Evolutionary conservation across 371 early-diverging fungal species (phyloP).

Genomic region (Mucor plumbeus): DNA sequence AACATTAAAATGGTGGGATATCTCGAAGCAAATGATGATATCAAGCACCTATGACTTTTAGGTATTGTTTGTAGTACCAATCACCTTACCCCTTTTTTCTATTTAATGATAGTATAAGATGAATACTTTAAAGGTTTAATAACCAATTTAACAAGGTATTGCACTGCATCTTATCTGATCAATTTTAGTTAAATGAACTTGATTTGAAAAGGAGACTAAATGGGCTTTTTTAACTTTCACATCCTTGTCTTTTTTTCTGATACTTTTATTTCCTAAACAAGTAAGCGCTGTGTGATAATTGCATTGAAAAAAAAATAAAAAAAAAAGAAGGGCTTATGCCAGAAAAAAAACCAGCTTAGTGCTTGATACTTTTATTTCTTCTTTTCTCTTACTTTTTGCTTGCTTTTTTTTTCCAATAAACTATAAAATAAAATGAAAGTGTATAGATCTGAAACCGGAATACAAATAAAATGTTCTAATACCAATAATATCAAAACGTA

Average conservation of each 20-base stretch:
- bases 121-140: no score
- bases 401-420: neutral
- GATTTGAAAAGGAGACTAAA: neutral
- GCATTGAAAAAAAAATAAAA: neutral
- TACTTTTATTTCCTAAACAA: constrained; percentile 4
- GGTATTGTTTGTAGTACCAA: neutral
- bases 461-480: constrained; percentile 43
- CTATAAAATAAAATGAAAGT: constrained; percentile 50
- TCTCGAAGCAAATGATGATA: neutral
- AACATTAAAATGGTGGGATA: neutral
- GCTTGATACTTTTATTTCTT: neutral
- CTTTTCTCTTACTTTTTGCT: neutral
- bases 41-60: constrained; percentile 1
- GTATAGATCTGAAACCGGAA: constrained; percentile 70
- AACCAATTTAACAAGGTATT: neutral
- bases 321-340: neutral
- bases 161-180: neutral
- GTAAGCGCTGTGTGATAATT: neutral
- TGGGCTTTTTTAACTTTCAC: neutral
- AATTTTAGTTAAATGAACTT: neutral
- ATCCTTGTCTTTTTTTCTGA: no score
- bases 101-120: no score
- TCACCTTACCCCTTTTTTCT: neutral
- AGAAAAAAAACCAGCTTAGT: constrained; percentile 3
- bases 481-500: constrained; percentile 1